Evolutionary conservation across 495 filamentous ascomycete species (phyloP), one percentile per base, ranked within the genome.

Genomic region (Oleoguttula mirabilis): DNA sequence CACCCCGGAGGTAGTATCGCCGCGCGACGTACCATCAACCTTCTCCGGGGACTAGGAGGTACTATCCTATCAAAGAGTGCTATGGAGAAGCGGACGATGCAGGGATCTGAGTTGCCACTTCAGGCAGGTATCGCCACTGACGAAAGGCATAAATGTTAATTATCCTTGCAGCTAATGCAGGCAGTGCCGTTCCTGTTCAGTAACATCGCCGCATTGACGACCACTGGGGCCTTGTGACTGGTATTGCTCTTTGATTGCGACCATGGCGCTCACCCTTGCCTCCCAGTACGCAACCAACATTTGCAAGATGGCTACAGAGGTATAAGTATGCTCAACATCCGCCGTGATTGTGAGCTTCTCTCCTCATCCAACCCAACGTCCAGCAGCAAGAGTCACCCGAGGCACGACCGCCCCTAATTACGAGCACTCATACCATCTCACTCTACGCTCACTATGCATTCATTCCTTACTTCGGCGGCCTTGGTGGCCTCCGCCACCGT

Each of bases 401-500:
- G n/a, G 7, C 25, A 28, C 7, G 25, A 7, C 25, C 25, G 25
- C 25, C 25, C n/a, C 25, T 7, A 7, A 28, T 7, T 7, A 7
- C 25, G n/a, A 7, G n/a, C n/a, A 28, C 7, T 7, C 25, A 28
- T 28, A 28, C 25, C 7, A 7, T 7, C 25, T 28, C 25, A 7
- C 25, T 7, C 25, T 28, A 28, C 25, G 32, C 40, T 51, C 41
- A 47, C 23, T 21, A 51, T 51, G 48, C 43, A 42, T 30, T 38
- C 36, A 21, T 51, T 47, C 47, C 10, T 41, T 15, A 51, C 41
- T 10, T 20, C 51, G 8, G 42, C 39, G 16, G 51, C 51, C 25
- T 20, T 51, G 21, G 48, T 43, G 43, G 48, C 48, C 12, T 37
- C 48, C 15, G 48, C 48, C 16, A 16, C 36, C 20, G 25, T 51